phyloP scores from a whole-genome alignment of 2,329 filamentous ascomycete species.

The Dissoconium aciculare region DNA sequence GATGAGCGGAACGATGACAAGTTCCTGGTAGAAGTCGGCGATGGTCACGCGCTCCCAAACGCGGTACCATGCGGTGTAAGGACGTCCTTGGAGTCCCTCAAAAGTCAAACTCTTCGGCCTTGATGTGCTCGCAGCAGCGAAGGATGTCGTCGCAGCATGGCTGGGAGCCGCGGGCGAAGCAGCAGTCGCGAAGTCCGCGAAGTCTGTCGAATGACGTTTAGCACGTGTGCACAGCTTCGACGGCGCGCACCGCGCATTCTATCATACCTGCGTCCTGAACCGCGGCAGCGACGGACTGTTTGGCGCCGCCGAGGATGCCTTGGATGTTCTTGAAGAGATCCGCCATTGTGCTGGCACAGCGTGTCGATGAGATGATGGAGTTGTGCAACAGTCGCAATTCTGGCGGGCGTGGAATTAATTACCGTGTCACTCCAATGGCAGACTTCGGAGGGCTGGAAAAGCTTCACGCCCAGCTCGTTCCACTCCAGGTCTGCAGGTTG shows the following conservation, averaged over 20 bases:
- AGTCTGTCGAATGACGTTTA: slow-evolving; percentile 45
- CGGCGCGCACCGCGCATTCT: slow-evolving; percentile 5
- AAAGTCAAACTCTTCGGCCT: slow-evolving; percentile 16
- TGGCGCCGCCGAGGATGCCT: slow-evolving; percentile 53
- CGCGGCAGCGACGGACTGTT: slow-evolving; percentile 36
- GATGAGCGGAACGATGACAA: slow-evolving; percentile 63
- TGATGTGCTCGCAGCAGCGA: slow-evolving; percentile 27
- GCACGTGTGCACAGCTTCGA: slow-evolving; percentile 5
- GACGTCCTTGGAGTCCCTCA: slow-evolving; percentile 35
- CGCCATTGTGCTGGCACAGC: slow-evolving; percentile 31
- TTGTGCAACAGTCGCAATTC: too few species aligned
- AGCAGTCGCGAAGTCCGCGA: slow-evolving; percentile 79
- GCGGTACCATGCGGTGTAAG: slow-evolving; percentile 93
- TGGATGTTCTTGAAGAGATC: slow-evolving; percentile 52
- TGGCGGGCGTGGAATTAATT: too few species aligned
- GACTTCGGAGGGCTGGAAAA: too few species aligned
- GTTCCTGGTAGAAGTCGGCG: slow-evolving; percentile 77
- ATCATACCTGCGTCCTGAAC: slow-evolving; percentile 47
- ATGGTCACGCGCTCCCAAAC: slow-evolving; percentile 79
- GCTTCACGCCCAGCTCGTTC: too few species aligned
- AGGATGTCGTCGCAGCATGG: slow-evolving; percentile 36
- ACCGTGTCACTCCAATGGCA: too few species aligned
- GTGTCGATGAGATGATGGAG: too few species aligned
- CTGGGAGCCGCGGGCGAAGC: slow-evolving; percentile 46
- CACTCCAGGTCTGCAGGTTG: too few species aligned